Evolutionary conservation across 1,139 yeast species (phyloP), one percentile per base, ranked within the genome.

Genomic region (Hemisphaericaspora lyxosophila): DNA sequence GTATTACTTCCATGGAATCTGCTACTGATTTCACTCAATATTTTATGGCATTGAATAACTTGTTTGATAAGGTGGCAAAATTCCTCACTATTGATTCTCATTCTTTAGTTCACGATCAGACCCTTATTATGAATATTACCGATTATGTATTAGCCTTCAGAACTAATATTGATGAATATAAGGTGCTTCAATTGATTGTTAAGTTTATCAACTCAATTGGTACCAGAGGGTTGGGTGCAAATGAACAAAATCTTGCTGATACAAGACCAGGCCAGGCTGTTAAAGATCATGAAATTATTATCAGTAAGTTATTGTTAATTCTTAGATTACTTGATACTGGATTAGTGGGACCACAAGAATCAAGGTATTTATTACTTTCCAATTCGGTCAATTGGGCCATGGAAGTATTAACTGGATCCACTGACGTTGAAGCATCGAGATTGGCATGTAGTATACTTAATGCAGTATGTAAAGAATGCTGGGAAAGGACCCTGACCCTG

Each of bases 311-410:
- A 42, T 60, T 82, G 35, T 70, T 85, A 46, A 67, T 82, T 42
- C 78, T 80, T 52, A 68, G 85, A 38, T 62, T 84, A 28, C 71
- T 83, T 35, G 70, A 70, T 28, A 66, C 81, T 3, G 59, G 71
- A 51, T 55, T 79, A 35, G 66, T 71, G 34, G 60, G 65, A 12
- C 4, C 9, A 16, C 48, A 53, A 25, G 60, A 59, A 14, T 56
- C 72, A 9, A 63, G 82, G 31, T 65, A 71, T 8, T 53, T 57
- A 11, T 67, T 85, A 50, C 62, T 81, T 23, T 63, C 73, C 5
- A 66, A 70, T 38, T 61, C 85, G 16, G 72, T 85, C 18, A 70
- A 70, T 36, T 81, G 92, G 88, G 67, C 84, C 1, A 64, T 82
- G 64, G 78, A 79, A 41, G 78, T 82, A 4, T 72, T 80, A 31